A percentile compares a stretch with the other conserved stretches of the same genome.
Conservation (phyloP, 2,329 filamentous ascomycete species). For the Penicillium olsonii region DNA sequence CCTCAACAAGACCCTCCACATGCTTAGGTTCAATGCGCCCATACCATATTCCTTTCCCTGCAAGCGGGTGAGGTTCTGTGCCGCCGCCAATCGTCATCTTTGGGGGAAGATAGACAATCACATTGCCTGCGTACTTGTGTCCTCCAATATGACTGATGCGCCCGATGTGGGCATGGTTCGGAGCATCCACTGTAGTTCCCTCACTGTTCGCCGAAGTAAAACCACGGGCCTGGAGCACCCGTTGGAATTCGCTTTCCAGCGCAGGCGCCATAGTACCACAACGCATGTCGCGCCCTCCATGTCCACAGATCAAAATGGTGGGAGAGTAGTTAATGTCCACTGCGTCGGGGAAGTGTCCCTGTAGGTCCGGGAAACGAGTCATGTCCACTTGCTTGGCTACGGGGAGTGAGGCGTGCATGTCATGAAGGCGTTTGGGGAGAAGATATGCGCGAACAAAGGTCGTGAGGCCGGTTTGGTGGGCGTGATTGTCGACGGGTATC, state of each 20-base stretch:
- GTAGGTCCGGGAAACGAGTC: slow-evolving; percentile 53
- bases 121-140: slow-evolving; percentile 92
- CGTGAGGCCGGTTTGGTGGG: slow-evolving; percentile 38
- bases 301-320: slow-evolving; percentile 79
- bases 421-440: slow-evolving; percentile 37
- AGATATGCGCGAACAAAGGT: slow-evolving; percentile 49
- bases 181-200: slow-evolving; percentile 27
- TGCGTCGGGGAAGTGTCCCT: slow-evolving; percentile 61
- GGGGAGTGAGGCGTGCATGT: slow-evolving; percentile 35
- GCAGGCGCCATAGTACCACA: slow-evolving; percentile 81
- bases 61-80: slow-evolving; percentile 35
- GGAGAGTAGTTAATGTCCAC: slow-evolving; percentile 61
- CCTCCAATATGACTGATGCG: slow-evolving; percentile 82
- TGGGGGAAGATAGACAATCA: slow-evolving; percentile 73
- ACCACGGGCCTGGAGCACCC: slow-evolving; percentile 32
- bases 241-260: slow-evolving; percentile 69
- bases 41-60: slow-evolving; percentile 70
- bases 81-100: slow-evolving; percentile 27
- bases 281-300: slow-evolving; percentile 76
- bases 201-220: slow-evolving; percentile 27
- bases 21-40: slow-evolving; percentile 80
- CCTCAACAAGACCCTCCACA: slow-evolving; percentile 84
- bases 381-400: slow-evolving; percentile 30
- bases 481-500: slow-evolving; percentile 63
- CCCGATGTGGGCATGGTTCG: slow-evolving; percentile 41